phyloP scores from a whole-genome alignment of 208 protist species.

The Blastocrithidia nonstop region DNA sequence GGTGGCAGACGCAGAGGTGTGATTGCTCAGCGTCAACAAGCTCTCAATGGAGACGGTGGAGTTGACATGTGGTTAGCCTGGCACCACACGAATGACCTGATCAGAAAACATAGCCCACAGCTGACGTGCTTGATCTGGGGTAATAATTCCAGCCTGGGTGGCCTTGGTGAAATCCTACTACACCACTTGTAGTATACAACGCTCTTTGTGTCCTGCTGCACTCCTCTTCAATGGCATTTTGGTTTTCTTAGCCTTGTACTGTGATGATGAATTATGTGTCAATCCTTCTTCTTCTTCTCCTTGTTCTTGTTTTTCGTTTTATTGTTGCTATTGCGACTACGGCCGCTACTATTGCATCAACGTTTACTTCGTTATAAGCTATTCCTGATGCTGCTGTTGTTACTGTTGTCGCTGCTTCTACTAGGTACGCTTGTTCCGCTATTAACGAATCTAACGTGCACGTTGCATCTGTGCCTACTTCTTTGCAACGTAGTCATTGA shows the following conservation, averaged over 20 bases:
- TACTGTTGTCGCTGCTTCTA: conserved; percentile 3
- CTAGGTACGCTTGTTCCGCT: conserved; percentile 25
- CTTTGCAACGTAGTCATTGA: conserved; percentile 80
- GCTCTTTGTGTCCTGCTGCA: not conserved
- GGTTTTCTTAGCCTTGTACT: too few relatives aligned
- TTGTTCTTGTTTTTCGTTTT: too few relatives aligned
- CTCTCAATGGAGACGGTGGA: conserved; percentile 13
- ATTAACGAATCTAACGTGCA: conserved; percentile 49
- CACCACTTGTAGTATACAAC: conserved; percentile 30
- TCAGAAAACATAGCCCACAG: conserved; percentile 79
- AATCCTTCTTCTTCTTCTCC: too few relatives aligned
- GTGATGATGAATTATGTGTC: too few relatives aligned
- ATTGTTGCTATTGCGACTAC: not conserved
- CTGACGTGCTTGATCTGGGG: conserved; percentile 62
- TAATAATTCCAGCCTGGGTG: conserved; percentile 61
- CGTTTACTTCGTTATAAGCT: not conserved
- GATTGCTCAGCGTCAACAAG: conserved; percentile 19
- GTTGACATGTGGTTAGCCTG: conserved; percentile 6
- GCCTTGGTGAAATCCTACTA: conserved; percentile 65
- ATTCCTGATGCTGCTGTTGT: conserved; percentile 3
- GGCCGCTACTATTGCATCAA: not conserved
- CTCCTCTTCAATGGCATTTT: not conserved
- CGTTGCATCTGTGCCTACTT: conserved; percentile 68
- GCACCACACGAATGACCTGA: conserved; percentile 47
- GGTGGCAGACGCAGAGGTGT: conserved; percentile 5